Percentiles rank a stretch among this genome's conserved stretches.
These are phyloP conservation scores for Berkeleyomyces rouxiae DNA, from an alignment of 2,329 filamentous ascomycete genomes.

Conservation along the genomic window DNA sequence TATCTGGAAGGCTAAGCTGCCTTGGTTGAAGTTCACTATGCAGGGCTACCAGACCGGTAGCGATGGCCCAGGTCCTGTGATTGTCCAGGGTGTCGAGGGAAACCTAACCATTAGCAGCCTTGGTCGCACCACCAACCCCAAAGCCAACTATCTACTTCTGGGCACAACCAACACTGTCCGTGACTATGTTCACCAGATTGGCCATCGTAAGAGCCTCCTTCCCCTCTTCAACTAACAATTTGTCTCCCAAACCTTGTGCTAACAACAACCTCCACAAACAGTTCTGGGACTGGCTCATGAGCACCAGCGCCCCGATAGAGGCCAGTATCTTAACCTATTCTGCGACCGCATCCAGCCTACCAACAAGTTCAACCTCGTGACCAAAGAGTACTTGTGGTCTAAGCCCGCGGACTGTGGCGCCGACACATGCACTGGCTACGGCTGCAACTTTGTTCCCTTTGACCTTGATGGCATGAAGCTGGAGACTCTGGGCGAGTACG, in stretches of 20 bases:
- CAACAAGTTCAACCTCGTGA: not conserved
- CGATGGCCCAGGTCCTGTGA: not conserved
- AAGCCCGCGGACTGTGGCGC: not conserved
- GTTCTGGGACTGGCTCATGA: too few relatives aligned
- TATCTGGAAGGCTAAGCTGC: conserved; percentile 10
- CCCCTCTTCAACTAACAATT: too few relatives aligned
- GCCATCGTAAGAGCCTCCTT: conserved; percentile 10
- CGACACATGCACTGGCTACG: conserved; percentile 10
- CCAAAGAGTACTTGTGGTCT: not conserved
- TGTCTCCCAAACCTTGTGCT: too few relatives aligned
- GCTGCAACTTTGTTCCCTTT: conserved; percentile 7
- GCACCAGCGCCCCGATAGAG: conserved; percentile 9
- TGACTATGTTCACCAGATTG: conserved; percentile 11
- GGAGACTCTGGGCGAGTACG: conserved; percentile 3
- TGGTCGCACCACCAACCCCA: not conserved
- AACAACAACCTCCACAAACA: not conserved
- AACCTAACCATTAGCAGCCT: conserved; percentile 6
- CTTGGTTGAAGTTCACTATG: conserved; percentile 9
- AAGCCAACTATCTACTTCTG: conserved; percentile 7
- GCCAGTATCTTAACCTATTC: conserved; percentile 1
- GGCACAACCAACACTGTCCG: not conserved
- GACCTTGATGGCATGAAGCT: not conserved
- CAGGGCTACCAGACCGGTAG: not conserved
- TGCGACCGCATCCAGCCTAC: conserved; percentile 6
- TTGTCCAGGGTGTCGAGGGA: not conserved